Evolutionary conservation across 78 protist species (phyloP).

Genomic region (Dictyostelium citrinum): DNA sequence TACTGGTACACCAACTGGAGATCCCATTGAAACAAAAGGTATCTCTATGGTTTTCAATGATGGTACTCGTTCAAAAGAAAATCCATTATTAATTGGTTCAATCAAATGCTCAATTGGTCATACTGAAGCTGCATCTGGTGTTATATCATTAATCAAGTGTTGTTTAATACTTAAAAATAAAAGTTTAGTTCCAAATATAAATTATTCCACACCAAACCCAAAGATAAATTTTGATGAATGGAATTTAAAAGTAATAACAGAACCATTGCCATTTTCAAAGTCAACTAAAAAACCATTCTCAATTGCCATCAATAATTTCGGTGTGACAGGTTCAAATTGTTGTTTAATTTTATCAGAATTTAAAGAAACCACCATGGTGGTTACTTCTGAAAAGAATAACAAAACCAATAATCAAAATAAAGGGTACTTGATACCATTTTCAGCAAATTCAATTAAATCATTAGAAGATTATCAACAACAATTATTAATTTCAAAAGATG

Average conservation of each 20-base stretch:
- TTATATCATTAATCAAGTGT: not conserved
- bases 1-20: conserved; percentile 80
- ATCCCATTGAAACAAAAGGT: conserved; percentile 69
- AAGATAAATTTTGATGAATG: not conserved
- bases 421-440: conserved; percentile 22
- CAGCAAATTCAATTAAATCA: conserved; percentile 34
- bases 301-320: not conserved
- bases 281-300: not conserved
- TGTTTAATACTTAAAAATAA: not conserved
- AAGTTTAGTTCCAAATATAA: conserved; percentile 32
- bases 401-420: not conserved
- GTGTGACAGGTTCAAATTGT: not conserved
- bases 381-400: not conserved
- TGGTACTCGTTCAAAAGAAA: not conserved
- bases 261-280: conserved; percentile 25
- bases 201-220: conserved; percentile 30
- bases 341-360: not conserved
- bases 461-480: conserved; percentile 6
- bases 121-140: not conserved
- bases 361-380: not conserved
- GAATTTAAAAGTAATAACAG: not conserved
- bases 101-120: conserved; percentile 17
- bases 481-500: not conserved
- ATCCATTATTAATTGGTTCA: not conserved
- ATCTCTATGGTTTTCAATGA: conserved; percentile 18